Base-by-base conservation (phyloP, 768 basidiomycete genomes). In the Agaricus subrufescens region DNA sequence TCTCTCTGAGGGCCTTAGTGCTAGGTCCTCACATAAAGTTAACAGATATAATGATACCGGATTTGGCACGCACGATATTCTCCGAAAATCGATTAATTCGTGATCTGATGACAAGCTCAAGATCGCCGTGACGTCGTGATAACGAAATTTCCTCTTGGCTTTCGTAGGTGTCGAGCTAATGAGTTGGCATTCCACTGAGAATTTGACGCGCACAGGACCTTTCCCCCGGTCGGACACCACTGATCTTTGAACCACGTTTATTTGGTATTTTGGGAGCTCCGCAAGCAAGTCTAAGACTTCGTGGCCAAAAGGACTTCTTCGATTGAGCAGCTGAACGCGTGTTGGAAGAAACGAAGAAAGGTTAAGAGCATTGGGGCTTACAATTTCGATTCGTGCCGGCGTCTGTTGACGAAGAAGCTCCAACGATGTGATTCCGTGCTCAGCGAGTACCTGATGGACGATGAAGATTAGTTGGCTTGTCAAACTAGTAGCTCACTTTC, bases 31-130 rank as follows among this genome's bases (percentile, higher is more conserved):
- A 7, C 58, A 19, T 38, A 40, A 50, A 55, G 26, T 50, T 9
- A 8, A 15, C 29, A 47, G 14, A 15, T 26, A 6, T 9, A 46
- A n/a, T 47, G 46, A 14, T 30, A 15, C 14, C 3, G 34, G n/a
- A 19, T 27, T 31, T 43, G n/a, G 15, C 11, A 67, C 75, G 60
- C 62, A 93, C 93, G 80, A 75, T 44, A 89, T 89, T 23, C 89
- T 81, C 30, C 92, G 84, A 65, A 88, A 94, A 65, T 93, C 90
- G 55, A 96, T 68, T 50, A 87, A 83, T 25, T 80, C 77, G 62
- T 83, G 69, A 65, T 93, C 91, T 1, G 90, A 91, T 0, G 87
- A 90, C 39, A 89, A 46, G 3, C 87, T 86, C 43, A 93, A 69
- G n/a, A 94, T 74, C 29, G 80, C 75, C 0, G 91, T 90, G 77